phyloP scores from a whole-genome alignment of 1,284 basidiomycete species.

The Cerioporus squamosus region DNA sequence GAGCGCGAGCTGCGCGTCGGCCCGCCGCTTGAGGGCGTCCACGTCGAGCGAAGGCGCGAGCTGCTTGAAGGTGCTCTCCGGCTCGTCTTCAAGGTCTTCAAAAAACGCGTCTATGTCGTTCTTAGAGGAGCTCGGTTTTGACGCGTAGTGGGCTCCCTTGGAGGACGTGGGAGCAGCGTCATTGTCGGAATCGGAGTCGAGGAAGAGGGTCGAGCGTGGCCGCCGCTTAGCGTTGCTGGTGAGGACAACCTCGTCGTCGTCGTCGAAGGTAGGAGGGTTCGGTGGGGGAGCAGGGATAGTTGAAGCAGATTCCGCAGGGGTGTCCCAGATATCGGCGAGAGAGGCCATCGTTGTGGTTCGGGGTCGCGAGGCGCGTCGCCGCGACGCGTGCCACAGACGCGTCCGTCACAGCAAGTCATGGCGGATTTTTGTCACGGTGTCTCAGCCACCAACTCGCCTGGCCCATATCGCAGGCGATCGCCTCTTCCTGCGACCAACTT shows the following conservation, averaged over 20 bases:
- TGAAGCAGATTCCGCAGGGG: constrained; percentile 37
- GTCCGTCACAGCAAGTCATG: constrained; percentile 21
- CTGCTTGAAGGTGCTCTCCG: constrained; percentile 40
- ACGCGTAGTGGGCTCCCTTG: constrained; percentile 21
- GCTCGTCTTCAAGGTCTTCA: constrained; percentile 53
- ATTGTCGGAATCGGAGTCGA: constrained; percentile 54
- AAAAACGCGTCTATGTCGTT: constrained; percentile 68
- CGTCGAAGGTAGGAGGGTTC: not conserved
- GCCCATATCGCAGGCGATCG: no score
- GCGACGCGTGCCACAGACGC: constrained; percentile 21
- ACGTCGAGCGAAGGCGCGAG: constrained; percentile 54
- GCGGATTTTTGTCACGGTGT: constrained; percentile 8
- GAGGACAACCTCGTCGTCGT: constrained; percentile 10
- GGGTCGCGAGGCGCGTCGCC: constrained; percentile 16
- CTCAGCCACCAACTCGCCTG: no score
- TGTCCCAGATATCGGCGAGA: constrained; percentile 50
- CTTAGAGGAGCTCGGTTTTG: constrained; percentile 23
- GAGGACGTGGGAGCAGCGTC: constrained; percentile 23
- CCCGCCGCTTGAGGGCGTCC: constrained; percentile 54
- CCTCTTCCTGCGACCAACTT: no score
- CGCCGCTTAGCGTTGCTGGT: constrained; percentile 34
- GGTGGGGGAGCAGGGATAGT: constrained; percentile 7
- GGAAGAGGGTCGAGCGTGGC: constrained; percentile 50
- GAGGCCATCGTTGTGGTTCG: constrained; percentile 36
- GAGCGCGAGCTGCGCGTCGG: constrained; percentile 44